These are phyloP conservation scores for Kwoniella europaea DNA, from an alignment of 768 basidiomycete species.

Conservation along the genomic window DNA sequence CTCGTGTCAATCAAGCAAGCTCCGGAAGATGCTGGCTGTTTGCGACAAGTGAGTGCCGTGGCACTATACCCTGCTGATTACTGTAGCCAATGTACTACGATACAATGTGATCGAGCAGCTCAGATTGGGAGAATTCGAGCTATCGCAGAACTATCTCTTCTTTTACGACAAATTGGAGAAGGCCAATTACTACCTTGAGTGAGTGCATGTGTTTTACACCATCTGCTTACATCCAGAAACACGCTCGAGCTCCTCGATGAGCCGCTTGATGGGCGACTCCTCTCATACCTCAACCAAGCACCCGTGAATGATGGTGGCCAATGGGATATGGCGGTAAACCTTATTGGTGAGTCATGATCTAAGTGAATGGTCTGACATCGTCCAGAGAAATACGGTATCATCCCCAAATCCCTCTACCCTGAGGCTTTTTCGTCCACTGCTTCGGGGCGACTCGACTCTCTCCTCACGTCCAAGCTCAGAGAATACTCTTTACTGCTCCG, in stretches of 20 bases:
- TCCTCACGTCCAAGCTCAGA: slow-evolving; percentile 88
- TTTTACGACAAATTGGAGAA: slow-evolving; percentile 97
- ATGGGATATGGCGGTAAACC: slow-evolving; percentile 86
- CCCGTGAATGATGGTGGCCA: slow-evolving; percentile 92
- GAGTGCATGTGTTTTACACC: slow-evolving; percentile 16
- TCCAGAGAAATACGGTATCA: slow-evolving; percentile 75
- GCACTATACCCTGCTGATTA: neutral
- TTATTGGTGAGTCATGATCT: slow-evolving; percentile 63
- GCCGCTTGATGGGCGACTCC: slow-evolving; percentile 80
- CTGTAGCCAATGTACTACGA: slow-evolving; percentile 65
- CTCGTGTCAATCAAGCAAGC: slow-evolving; percentile 83
- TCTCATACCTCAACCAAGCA: slow-evolving; percentile 73
- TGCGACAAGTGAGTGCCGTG: slow-evolving; percentile 74
- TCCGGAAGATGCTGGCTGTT: slow-evolving; percentile 96
- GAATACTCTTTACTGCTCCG: slow-evolving; percentile 87
- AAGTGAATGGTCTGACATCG: neutral
- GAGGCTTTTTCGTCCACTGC: slow-evolving; percentile 80
- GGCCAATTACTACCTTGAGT: slow-evolving; percentile 86
- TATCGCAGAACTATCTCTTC: slow-evolving; percentile 91
- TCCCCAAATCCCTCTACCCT: slow-evolving; percentile 81
- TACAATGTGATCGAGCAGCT: slow-evolving; percentile 84
- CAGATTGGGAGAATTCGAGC: slow-evolving; percentile 84
- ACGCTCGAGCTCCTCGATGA: slow-evolving; percentile 79
- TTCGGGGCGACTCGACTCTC: slow-evolving; percentile 71
- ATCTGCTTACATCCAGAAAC: slow-evolving; percentile 57